Evolutionary conservation across 768 basidiomycete genomes (phyloP), one percentile per base, ranked within the genome.

Genomic region (Gloeophyllum trabeum): DNA sequence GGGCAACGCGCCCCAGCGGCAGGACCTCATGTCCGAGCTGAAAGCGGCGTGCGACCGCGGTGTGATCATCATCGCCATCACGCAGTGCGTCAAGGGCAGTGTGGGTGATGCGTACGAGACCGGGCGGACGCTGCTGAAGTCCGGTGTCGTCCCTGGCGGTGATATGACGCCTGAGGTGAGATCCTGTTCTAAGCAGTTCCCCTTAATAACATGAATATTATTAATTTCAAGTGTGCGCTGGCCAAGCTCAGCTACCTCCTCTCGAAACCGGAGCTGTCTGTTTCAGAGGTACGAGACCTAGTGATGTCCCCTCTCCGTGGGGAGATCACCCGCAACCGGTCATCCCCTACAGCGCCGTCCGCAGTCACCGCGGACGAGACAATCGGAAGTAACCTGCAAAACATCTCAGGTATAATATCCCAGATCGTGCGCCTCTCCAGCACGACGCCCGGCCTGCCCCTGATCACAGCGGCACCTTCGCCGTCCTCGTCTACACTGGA

Each of bases 91-190:
- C 13, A 90, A 81, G 56, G 93, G 93, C 5, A 71, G 81, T 3
- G 92, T 97, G 6, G 83, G 81, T 6, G 79, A 83, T 51, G 78
- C 81, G 13, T 93, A 93, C 50, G 79, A 85, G 61, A 82, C 84
- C 10, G 88, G 85, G 3, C 66, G 80, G 49, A 71, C 73, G 2
- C 65, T 92, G 18, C 63, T 78, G 24, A 69, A 76, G 37, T 71
- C 65, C n/a, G 90, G 91, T 0, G 81, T 93, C 16, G 73, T 92
- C 10, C 71, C 86, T 0, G 91, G 91, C 4, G 77, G 76, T 21
- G 92, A 96, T 58, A 93, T 94, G 91, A 96, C 92, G 1, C 87
- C 90, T n/a, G 90, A 94, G 75, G 88, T 87, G 45, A 28, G 61
- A 44, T 21, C n/a, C 13, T 7, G 12, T 28, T 34, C 14, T 16